Evolutionary conservation across 768 basidiomycete genomes (phyloP).

Genomic region (Termitomyces heimii): DNA sequence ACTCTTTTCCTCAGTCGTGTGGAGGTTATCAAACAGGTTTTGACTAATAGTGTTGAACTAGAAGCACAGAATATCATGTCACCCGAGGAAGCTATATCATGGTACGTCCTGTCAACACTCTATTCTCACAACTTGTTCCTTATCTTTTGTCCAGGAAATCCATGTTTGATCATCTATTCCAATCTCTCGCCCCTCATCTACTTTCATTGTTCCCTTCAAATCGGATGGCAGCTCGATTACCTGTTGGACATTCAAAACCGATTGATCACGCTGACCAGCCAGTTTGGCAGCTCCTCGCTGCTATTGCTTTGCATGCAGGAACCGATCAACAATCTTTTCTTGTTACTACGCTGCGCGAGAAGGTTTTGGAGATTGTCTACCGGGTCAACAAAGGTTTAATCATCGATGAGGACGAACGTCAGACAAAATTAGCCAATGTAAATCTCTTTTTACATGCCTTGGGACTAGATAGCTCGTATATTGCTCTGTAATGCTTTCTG

Average conservation of each 20-base stretch:
- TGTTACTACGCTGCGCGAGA: constrained; percentile 83
- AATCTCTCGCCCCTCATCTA: constrained; percentile 71
- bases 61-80: constrained; percentile 49
- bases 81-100: constrained; percentile 75
- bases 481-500: constrained; percentile 40
- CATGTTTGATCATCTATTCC: constrained; percentile 85
- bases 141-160: constrained; percentile 55
- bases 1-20: constrained; percentile 90
- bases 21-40: constrained; percentile 82
- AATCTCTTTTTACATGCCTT: constrained; percentile 86
- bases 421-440: constrained; percentile 83
- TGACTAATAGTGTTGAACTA: constrained; percentile 42
- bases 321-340: constrained; percentile 85
- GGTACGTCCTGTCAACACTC: constrained; percentile 27
- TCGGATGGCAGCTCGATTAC: constrained; percentile 43
- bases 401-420: constrained; percentile 64
- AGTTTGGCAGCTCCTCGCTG: constrained; percentile 93
- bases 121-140: not conserved
- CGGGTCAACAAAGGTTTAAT: constrained; percentile 74
- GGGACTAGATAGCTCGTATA: constrained; percentile 64
- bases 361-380: constrained; percentile 87
- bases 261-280: constrained; percentile 77
- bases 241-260: constrained; percentile 29
- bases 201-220: constrained; percentile 87
- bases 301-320: constrained; percentile 79